Conservation (phyloP, 2,329 filamentous ascomycete species). For the Aspergillus eucalypticola region DNA sequence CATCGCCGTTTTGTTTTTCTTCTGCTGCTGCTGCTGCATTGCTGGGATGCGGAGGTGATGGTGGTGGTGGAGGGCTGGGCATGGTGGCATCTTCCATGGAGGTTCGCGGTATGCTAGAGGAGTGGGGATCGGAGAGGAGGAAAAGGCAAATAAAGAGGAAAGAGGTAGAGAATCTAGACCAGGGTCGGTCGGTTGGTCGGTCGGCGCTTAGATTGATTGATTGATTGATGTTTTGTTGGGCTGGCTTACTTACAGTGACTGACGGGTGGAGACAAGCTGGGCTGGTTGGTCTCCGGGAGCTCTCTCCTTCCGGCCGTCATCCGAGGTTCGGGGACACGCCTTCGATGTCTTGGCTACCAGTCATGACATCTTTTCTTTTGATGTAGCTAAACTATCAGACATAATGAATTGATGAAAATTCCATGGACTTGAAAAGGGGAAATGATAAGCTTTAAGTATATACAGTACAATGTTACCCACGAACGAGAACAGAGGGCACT, state of each 20-base stretch:
- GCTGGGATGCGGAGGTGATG: background rate
- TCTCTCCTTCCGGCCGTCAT: background rate
- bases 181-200: background rate
- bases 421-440: background rate
- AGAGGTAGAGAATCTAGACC: background rate
- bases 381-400: background rate
- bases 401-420: background rate
- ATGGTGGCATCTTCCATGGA: constrained; percentile 15
- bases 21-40: no score
- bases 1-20: background rate
- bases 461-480: constrained; percentile 8
- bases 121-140: background rate
- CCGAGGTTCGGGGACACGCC: background rate
- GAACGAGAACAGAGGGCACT: background rate
- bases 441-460: constrained; percentile 7
- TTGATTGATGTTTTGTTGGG: background rate
- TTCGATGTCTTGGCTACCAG: no score
- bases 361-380: no score
- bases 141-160: background rate
- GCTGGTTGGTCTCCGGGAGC: background rate
- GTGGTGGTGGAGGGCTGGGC: constrained; percentile 7
- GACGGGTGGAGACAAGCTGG: background rate
- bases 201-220: no score
- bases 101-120: background rate
- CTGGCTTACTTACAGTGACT: background rate